These are phyloP conservation scores for Plenodomus lindquistii DNA, from an alignment of 2,329 filamentous ascomycete genomes.

Conservation along the genomic window DNA sequence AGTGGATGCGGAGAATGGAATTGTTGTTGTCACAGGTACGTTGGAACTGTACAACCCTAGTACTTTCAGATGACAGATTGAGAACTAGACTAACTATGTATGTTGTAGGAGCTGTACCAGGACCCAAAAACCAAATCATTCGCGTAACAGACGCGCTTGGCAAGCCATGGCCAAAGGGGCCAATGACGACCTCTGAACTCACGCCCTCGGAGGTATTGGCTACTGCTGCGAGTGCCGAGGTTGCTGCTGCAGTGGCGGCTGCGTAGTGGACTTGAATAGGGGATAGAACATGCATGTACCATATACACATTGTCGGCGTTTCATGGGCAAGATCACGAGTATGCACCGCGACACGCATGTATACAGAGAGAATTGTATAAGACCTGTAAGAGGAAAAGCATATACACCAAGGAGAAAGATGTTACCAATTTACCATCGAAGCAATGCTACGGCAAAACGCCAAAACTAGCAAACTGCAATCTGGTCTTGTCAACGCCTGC, in stretches of 20 bases:
- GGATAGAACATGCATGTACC: not conserved
- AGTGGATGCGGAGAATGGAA: constrained; percentile 83
- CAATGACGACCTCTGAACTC: constrained; percentile 34
- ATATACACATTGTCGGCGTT: constrained; percentile 2
- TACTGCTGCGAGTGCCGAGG: constrained; percentile 10
- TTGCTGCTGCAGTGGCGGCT: constrained; percentile 10
- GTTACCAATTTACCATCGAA: not conserved
- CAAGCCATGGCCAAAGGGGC: constrained; percentile 70
- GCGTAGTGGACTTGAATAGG: constrained; percentile 2
- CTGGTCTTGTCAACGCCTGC: not conserved
- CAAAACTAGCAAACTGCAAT: not conserved
- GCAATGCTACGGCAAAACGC: not conserved
- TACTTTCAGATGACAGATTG: not conserved
- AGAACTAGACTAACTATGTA: constrained; percentile 2
- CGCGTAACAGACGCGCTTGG: constrained; percentile 89
- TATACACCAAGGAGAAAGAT: not conserved
- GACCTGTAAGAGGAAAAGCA: constrained; percentile 1
- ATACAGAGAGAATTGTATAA: constrained; percentile 2
- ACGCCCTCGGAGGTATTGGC: constrained; percentile 12
- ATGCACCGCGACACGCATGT: not conserved
- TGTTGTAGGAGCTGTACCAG: constrained; percentile 75
- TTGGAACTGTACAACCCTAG: too few relatives aligned
- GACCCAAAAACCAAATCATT: constrained; percentile 84
- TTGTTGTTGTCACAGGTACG: constrained; percentile 83
- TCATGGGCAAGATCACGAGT: not conserved